Conservation (phyloP, 805 yeast genomes). For the Kuraishia floccosa region DNA sequence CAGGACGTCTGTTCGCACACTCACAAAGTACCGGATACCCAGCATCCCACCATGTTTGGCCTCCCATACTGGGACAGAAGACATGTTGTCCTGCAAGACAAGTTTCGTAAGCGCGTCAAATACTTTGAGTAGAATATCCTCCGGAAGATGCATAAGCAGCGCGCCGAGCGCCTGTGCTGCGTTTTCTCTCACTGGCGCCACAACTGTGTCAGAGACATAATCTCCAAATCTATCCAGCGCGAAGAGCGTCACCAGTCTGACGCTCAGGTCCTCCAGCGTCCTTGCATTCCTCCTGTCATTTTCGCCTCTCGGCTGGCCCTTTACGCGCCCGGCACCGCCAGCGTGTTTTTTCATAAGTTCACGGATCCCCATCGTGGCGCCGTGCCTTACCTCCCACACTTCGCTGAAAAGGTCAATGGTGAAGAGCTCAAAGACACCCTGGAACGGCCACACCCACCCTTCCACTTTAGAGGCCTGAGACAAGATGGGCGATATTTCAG, state of each 20-base stretch:
- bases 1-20: constrained; percentile 76
- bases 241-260: constrained; percentile 74
- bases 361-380: constrained; percentile 85
- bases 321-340: constrained; percentile 70
- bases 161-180: constrained; percentile 94
- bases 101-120: constrained; percentile 57
- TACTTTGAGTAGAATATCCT: constrained; percentile 43
- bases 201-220: constrained; percentile 93
- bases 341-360: constrained; percentile 82
- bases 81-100: constrained; percentile 49
- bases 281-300: constrained; percentile 55
- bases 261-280: constrained; percentile 80
- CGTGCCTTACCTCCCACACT: constrained; percentile 92
- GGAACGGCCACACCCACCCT: constrained; percentile 85
- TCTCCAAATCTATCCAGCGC: constrained; percentile 95
- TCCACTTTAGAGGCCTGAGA: constrained; percentile 63
- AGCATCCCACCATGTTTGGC: constrained; percentile 97
- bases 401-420: constrained; percentile 74
- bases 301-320: constrained; percentile 46
- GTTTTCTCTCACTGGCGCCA: constrained; percentile 96
- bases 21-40: constrained; percentile 84
- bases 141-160: constrained; percentile 60
- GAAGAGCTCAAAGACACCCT: constrained; percentile 79
- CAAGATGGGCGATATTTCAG: constrained; percentile 54
- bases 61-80: constrained; percentile 67